Conservation (phyloP, 164 flowering plant species). For the Vitis rotundifolia region DNA sequence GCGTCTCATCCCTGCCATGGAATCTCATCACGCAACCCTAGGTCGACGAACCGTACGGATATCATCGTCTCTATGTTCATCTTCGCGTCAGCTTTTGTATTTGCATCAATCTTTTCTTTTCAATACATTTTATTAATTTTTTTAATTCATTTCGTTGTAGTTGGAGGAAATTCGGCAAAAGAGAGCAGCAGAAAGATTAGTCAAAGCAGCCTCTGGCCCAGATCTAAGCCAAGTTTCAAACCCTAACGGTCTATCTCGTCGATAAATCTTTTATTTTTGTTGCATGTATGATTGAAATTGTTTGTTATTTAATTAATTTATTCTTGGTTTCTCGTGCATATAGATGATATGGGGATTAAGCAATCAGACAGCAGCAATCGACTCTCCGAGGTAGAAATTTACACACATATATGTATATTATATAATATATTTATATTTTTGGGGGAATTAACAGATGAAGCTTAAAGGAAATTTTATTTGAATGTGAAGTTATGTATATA, state of each 20-base stretch:
- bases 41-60: conserved; percentile 78
- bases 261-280: not conserved
- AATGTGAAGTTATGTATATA: too few species aligned
- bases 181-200: conserved; percentile 78
- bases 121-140: not conserved
- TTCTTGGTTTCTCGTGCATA: not conserved
- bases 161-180: conserved; percentile 94
- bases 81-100: not conserved
- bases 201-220: conserved; percentile 65
- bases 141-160: conserved; percentile 27
- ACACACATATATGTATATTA: too few species aligned
- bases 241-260: conserved; percentile 35
- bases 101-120: not conserved
- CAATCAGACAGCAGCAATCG: conserved; percentile 68
- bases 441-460: too few species aligned
- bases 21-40: conserved; percentile 72
- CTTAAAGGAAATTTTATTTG: too few species aligned
- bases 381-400: conserved; percentile 59
- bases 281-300: not conserved
- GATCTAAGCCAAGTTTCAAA: conserved; percentile 52
- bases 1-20: conserved; percentile 37
- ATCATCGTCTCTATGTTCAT: not conserved
- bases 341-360: conserved; percentile 43
- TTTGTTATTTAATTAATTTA: not conserved
- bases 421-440: not conserved